Conservation (phyloP, 2,329 filamentous ascomycete species). For the Xylariaceae sp. region DNA sequence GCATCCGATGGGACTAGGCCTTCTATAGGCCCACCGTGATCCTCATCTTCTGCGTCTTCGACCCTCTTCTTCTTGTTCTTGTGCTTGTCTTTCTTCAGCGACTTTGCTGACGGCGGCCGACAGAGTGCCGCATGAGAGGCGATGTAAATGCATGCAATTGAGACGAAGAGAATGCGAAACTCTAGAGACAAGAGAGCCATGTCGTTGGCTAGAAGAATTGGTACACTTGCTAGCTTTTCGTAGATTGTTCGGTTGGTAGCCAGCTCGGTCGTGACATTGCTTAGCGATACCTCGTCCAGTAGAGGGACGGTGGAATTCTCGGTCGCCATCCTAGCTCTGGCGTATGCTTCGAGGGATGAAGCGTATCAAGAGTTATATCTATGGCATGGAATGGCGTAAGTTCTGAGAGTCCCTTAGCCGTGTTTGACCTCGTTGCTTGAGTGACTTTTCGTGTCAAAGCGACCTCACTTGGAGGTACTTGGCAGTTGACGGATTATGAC, state of each 20-base stretch:
- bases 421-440: background rate
- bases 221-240: constrained; percentile 29
- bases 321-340: constrained; percentile 22
- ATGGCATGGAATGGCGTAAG: background rate
- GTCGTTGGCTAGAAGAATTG: constrained; percentile 27
- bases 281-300: constrained; percentile 22
- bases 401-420: background rate
- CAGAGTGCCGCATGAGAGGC: constrained; percentile 81
- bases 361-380: background rate
- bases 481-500: background rate
- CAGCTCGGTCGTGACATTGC: constrained; percentile 18
- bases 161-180: constrained; percentile 51
- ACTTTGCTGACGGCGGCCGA: constrained; percentile 71
- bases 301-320: constrained; percentile 21
- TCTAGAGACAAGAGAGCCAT: constrained; percentile 42
- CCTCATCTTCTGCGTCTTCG: constrained; percentile 49
- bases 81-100: constrained; percentile 45
- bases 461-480: background rate
- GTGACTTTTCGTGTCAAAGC: background rate
- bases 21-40: constrained; percentile 43
- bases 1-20: constrained; percentile 72
- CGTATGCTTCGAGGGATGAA: background rate
- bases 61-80: constrained; percentile 40
- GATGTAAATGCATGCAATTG: constrained; percentile 76
- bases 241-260: constrained; percentile 25